phyloP scores from a whole-genome alignment of 1,284 basidiomycete genomes.

The Sporisorium exsertum region DNA sequence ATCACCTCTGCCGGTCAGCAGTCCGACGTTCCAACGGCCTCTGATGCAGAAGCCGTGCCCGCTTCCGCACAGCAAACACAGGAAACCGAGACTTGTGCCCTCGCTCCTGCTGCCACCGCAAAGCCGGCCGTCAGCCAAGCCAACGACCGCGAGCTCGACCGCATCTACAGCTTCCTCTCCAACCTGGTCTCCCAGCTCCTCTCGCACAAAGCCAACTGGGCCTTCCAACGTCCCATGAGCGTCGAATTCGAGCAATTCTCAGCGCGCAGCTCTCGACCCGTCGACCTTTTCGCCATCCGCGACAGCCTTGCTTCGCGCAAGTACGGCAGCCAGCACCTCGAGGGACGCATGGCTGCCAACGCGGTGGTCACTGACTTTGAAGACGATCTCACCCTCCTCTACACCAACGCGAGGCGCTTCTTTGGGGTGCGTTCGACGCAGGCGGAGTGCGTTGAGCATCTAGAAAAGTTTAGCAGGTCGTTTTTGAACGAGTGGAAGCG shows the following conservation, averaged over 20 bases:
- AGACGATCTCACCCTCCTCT: slow-evolving; percentile 43
- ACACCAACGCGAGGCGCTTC: slow-evolving; percentile 40
- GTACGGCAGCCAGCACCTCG: slow-evolving; percentile 43
- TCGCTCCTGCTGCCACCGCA: neutral
- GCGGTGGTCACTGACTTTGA: slow-evolving; percentile 51
- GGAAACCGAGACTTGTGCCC: neutral
- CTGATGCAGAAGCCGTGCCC: neutral
- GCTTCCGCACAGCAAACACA: neutral
- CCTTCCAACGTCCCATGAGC: slow-evolving; percentile 41
- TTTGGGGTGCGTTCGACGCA: slow-evolving; percentile 45
- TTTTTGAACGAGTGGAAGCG: slow-evolving; percentile 53
- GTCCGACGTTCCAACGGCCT: neutral
- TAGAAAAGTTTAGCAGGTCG: slow-evolving; percentile 43
- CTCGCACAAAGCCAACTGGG: slow-evolving; percentile 48
- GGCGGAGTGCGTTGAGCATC: slow-evolving; percentile 46
- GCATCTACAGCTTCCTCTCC: slow-evolving; percentile 43
- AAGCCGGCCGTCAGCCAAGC: slow-evolving; percentile 9
- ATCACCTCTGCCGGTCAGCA: slow-evolving; percentile 2
- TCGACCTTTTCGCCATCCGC: slow-evolving; percentile 50
- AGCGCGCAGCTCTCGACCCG: slow-evolving; percentile 35
- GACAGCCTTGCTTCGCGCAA: slow-evolving; percentile 33
- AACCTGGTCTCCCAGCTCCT: slow-evolving; percentile 44
- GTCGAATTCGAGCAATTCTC: slow-evolving; percentile 47
- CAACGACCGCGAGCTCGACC: slow-evolving; percentile 36
- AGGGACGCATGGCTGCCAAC: slow-evolving; percentile 40